Conservation (phyloP, 805 yeast species). For the Torulaspora indica region DNA sequence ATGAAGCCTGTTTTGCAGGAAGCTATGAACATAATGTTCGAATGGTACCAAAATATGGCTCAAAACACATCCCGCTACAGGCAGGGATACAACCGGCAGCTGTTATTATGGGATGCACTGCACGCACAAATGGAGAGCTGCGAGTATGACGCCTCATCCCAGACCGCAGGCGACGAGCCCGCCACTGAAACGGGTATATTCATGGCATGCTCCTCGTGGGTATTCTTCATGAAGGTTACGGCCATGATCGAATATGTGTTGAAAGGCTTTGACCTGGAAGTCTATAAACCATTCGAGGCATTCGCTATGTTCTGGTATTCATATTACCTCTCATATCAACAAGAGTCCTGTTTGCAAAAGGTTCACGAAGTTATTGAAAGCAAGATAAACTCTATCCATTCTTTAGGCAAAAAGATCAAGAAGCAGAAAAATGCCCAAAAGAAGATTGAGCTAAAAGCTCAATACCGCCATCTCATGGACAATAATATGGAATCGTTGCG, state of each 20-base stretch:
- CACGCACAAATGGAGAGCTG: slow-evolving; percentile 69
- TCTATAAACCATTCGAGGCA: slow-evolving; percentile 68
- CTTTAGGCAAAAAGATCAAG: slow-evolving; percentile 40
- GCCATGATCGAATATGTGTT: slow-evolving; percentile 70
- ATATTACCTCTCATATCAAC: slow-evolving; percentile 48
- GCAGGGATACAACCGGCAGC: slow-evolving; percentile 57
- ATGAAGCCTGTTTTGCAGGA: slow-evolving; percentile 37
- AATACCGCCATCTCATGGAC: slow-evolving; percentile 34
- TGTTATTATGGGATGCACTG: slow-evolving; percentile 66
- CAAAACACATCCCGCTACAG: slow-evolving; percentile 81
- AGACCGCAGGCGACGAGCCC: slow-evolving; percentile 36
- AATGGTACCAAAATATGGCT: slow-evolving; percentile 42
- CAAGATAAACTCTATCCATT: slow-evolving; percentile 36
- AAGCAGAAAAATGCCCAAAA: slow-evolving; percentile 49
- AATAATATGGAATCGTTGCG: slow-evolving; percentile 38
- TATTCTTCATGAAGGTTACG: slow-evolving; percentile 58
- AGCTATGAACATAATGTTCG: slow-evolving; percentile 44
- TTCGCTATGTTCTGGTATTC: slow-evolving; percentile 65
- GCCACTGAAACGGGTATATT: slow-evolving; percentile 37
- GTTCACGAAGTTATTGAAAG: slow-evolving; percentile 32
- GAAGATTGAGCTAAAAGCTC: slow-evolving; percentile 39
- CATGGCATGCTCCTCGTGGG: slow-evolving; percentile 67
- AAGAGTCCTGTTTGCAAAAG: slow-evolving; percentile 40
- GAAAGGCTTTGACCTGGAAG: slow-evolving; percentile 69
- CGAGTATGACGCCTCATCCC: slow-evolving; percentile 45